Evolutionary conservation across 225 moss, liverwort and hornwort species (phyloP), one percentile per base, ranked within the genome.

Genomic region (Straminergon stramineum): DNA sequence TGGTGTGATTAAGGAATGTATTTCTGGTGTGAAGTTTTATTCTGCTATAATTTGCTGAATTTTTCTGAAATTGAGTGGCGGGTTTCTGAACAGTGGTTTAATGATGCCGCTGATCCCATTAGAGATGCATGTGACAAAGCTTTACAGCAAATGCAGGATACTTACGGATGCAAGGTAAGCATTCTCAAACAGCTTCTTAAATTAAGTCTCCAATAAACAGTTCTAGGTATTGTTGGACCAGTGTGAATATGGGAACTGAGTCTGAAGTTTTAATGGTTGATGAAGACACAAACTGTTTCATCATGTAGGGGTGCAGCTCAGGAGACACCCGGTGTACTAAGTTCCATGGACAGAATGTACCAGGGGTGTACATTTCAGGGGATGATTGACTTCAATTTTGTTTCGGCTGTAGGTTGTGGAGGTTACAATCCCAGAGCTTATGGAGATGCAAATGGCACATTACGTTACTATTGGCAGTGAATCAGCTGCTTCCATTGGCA

Each of bases 401-500:
- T 55, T 64, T 52, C 35, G 68, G 48, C 67, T 91, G 83, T 89
- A 97, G 97, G 90, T 96, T 85, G 77, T 95, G 85, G 97, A 97
- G 86, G 90, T 97, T 16, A 89, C 94, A 30, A 61, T 97, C 19
- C 97, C 97, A 75, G 97, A 95, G 89, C 91, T 97, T 83, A 93
- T 93, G 91, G 92, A 95, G 92, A 93, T 97, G 96, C 93, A 96
- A 83, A 37, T 97, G 61, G 93, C 97, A 51, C 97, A 97, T 88
- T 97, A 91, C 79, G 79, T 97, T 17, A 97, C 97, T 56, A 97
- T 97, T 34, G 96, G 95, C 85, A 94, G 96, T 84, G 97, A 97
- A 90, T 91, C 92, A 87, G 74, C 74, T 64, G 83, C 96, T 62
- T 91, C 95, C 70, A 86, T 96, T 77, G 93, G 90, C 85, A 61